Evolutionary conservation across 2,329 filamentous ascomycete species (phyloP).

Genomic region (Alternaria solani): DNA sequence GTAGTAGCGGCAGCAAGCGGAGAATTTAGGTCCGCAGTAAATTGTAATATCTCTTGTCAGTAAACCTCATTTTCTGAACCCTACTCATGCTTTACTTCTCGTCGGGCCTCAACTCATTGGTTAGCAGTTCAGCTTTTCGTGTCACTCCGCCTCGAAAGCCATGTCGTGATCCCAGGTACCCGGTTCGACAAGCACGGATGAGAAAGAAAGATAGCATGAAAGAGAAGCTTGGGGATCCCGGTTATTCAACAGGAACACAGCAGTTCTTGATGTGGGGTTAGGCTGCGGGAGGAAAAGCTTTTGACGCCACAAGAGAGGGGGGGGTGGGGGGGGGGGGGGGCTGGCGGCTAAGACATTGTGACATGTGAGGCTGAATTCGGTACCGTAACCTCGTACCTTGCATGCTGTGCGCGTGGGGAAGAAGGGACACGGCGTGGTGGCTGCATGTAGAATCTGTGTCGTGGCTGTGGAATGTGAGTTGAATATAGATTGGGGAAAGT

Average conservation of each 20-base stretch:
- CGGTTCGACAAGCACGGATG: background rate
- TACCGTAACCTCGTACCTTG: background rate
- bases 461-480: background rate
- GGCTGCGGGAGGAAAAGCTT: background rate
- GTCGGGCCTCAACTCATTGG: background rate
- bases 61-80: background rate
- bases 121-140: background rate
- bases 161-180: constrained; percentile 9
- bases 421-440: background rate
- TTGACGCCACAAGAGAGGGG: constrained; percentile 10
- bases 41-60: constrained; percentile 25
- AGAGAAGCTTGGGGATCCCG: background rate
- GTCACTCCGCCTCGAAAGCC: background rate
- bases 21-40: constrained; percentile 13
- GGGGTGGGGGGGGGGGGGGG: too few species aligned
- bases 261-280: background rate
- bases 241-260: constrained; percentile 16
- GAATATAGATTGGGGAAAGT: constrained; percentile 10
- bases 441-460: background rate
- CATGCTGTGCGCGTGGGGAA: constrained; percentile 3
- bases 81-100: background rate
- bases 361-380: background rate
- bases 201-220: background rate
- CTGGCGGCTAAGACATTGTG: constrained; percentile 3
- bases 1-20: constrained; percentile 7